Evolutionary conservation across 2,329 filamentous ascomycete genomes (phyloP), one percentile per base, ranked within the genome.

Genomic region (Sphaerulina vaccinii): DNA sequence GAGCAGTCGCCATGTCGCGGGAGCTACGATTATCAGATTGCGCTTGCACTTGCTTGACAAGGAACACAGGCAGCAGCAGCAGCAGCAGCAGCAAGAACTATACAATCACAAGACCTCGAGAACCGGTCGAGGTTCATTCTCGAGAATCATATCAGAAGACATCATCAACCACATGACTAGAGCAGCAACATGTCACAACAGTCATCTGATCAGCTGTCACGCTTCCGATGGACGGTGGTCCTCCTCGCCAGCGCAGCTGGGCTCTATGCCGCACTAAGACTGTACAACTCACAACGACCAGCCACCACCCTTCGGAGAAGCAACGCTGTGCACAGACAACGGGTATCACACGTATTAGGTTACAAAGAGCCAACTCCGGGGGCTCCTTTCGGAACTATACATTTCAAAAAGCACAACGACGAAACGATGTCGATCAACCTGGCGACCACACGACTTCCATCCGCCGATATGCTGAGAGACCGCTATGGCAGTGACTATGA

Each of bases 251-350:
- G 78, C 39, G 66, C 82, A 39, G 79, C 81, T 1, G 79, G 81
- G 37, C 76, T 75, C 9, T 83, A 79, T 42, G 70, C 80, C 49
- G 76, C 79, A 51, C 87, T 83, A 64, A 78, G 82, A 51, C 70
- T 83, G 60, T 86, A 84, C 49, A 36, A 41, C 7, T 36, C 51
- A 4, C 49, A 39, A 3, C 46, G 29, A 21, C 52, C 55, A n/a
- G 32, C 55, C 9, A 43, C 50, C 19, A 42, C 27, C 35, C 50
- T 62, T 19, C 58, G 51, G 13, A 55, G 60, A 45, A 62, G 60
- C 38, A 58, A 60, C 42, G 60, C 58, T 8, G 47, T 61, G 22
- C 56, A 59, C 40, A 52, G 56, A 43, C 38, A 54, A 19, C 49
- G 59, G 24, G 56, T 32, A 42, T 55, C n/a, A 42, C 51, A 15